Base-by-base conservation (phyloP, 2,329 filamentous ascomycete species). In the Pyrenochaeta sp. region DNA sequence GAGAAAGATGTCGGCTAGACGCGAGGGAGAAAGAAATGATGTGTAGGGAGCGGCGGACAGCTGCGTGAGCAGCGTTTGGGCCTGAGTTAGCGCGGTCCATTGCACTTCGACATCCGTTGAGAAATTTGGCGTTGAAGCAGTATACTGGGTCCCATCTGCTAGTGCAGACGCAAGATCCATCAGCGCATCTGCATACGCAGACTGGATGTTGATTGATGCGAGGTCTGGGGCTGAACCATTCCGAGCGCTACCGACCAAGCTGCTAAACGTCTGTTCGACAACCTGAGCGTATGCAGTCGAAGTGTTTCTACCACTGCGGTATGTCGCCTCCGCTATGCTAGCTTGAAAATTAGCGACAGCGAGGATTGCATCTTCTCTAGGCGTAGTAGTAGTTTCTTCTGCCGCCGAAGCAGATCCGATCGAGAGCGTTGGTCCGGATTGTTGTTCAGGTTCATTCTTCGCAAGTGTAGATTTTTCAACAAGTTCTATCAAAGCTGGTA, bases 101-200 rank as follows among this genome's bases (percentile, higher is more conserved):
- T 76, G 74, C 25, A 66, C 62, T 1, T 72, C 67, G 0, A 65
- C 37, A 34, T 70, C 68, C 19, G 61, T 50, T 3, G 53, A 8
- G 27, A 63, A 62, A 6, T 61, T 61, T 1, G 65, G 60, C 7
- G 63, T 61, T 2, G 56, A 51, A 6, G 61, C 24, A 1, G 55
- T 52, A 44, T 72, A 67, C 43, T 67, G 56, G 1, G 59, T 28
- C 0, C 52, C 60, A 42, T 75, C 72, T 32, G 75, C 70, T 32
- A 84, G 66, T 9, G 82, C 80, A n/a, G 80, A 78, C 42, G 84
- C 84, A 61, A 86, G 82, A 12, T 82, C 78, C 13, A 84, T 77
- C 13, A 88, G 79, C 2, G 86, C 82, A 54, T 88, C 85, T 5
- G 85, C 85, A 68, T 86, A 83, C 43, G 80, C 82, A 58, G 83